Percentiles rank a stretch among this genome's conserved stretches.
Conservation (phyloP, 2,329 filamentous ascomycete species). For the Diaporthe helianthi region DNA sequence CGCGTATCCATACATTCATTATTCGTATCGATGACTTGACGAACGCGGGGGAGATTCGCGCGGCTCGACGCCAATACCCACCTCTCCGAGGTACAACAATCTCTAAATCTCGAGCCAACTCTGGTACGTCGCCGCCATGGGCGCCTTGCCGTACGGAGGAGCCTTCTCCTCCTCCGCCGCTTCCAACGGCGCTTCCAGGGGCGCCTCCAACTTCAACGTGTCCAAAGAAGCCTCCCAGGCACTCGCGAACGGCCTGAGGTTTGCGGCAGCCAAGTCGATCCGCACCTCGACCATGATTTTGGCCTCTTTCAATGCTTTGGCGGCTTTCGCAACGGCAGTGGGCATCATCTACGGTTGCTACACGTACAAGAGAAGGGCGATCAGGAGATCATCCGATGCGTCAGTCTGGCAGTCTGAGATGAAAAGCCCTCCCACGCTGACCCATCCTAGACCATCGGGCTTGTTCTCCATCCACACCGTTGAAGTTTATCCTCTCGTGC, state of each 20-base stretch:
- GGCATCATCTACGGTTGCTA: constrained; percentile 66
- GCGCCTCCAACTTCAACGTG: constrained; percentile 45
- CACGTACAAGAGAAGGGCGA: constrained; percentile 50
- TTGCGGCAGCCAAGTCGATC: constrained; percentile 62
- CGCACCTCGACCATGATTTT: constrained; percentile 68
- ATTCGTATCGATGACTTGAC: constrained; percentile 30
- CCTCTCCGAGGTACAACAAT: constrained; percentile 38
- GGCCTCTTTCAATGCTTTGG: constrained; percentile 65
- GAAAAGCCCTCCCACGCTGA: constrained; percentile 11
- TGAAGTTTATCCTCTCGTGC: constrained; percentile 61
- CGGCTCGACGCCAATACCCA: constrained; percentile 42
- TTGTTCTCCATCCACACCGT: constrained; percentile 54
- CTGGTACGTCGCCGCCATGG: constrained; percentile 30
- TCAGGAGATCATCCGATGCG: constrained; percentile 45
- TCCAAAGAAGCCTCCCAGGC: constrained; percentile 46
- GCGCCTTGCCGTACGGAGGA: background rate
- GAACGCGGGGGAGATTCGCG: constrained; percentile 39
- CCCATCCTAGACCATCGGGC: constrained; percentile 44
- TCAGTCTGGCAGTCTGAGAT: constrained; percentile 16
- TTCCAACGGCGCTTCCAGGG: constrained; percentile 9
- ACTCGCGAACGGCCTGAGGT: constrained; percentile 58
- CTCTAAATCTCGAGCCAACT: constrained; percentile 30
- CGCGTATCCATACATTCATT: constrained; percentile 28
- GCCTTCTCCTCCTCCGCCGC: constrained; percentile 21
- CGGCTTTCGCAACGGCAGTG: constrained; percentile 61